phyloP scores from a whole-genome alignment of 805 yeast species.

The Nakazawaea populi region DNA sequence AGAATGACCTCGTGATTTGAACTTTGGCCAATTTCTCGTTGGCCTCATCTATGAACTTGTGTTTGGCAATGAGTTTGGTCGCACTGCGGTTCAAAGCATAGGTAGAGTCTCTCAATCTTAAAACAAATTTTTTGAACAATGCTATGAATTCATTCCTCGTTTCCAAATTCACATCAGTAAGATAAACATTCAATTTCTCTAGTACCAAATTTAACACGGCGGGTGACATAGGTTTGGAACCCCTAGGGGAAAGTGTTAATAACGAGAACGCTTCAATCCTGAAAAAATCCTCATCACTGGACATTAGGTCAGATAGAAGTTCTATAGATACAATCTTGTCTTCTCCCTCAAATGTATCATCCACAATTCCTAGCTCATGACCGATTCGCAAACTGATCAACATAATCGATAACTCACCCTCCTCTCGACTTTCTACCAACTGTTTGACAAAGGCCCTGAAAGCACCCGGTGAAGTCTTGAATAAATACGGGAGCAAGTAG shows the following conservation, averaged over 20 bases:
- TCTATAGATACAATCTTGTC: constrained; percentile 29
- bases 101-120: constrained; percentile 63
- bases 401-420: constrained; percentile 31
- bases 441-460: constrained; percentile 32
- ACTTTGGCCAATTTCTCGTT: constrained; percentile 23
- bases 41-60: constrained; percentile 35
- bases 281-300: constrained; percentile 33
- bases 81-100: constrained; percentile 51
- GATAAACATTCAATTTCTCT: constrained; percentile 40
- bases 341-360: constrained; percentile 38
- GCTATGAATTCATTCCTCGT: constrained; percentile 62
- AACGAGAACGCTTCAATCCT: constrained; percentile 57
- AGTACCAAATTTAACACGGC: constrained; percentile 38
- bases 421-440: constrained; percentile 21
- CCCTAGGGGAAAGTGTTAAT: constrained; percentile 54
- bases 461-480: constrained; percentile 43
- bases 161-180: constrained; percentile 64
- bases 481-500: constrained; percentile 59
- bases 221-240: constrained; percentile 48
- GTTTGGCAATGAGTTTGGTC: constrained; percentile 30
- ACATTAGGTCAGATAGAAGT: constrained; percentile 34
- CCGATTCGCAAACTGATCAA: constrained; percentile 59
- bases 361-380: constrained; percentile 47
- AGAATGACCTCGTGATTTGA: constrained; percentile 29
- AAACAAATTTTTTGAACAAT: constrained; percentile 52